Base-by-base conservation (phyloP, 2,329 filamentous ascomycete species). In the Sporothrix sp. region DNA sequence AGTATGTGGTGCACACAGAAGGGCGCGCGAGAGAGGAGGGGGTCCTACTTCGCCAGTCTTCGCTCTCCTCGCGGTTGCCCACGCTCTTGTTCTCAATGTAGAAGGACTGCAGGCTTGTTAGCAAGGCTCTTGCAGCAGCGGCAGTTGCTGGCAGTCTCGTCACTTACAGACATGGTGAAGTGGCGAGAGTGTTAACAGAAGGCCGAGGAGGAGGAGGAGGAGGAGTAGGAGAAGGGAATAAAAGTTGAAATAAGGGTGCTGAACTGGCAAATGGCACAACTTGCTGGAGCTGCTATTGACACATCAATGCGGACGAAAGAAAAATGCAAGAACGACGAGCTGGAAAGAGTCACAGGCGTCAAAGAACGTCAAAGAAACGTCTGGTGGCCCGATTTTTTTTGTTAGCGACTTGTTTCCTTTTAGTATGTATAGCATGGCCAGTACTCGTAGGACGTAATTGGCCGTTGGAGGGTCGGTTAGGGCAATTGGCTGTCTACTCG, bases 41-140 rank as follows among this genome's bases (percentile, higher is more conserved):
- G 7, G 7, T 21, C 80, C 58, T 75, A 91, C 86, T 86, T 73
- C 87, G 78, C 80, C 85, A 90, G 65, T 93, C 86, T 68, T 93
- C 87, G 52, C 84, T 79, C 56, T 80, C 75, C 48, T 73, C 72
- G 66, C 79, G 81, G 68, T 90, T 85, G 60, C 87, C 87, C 59
- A 90, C 81, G 67, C 85, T 80, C 60, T 84, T 81, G 67, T 91
- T 90, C 63, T 85, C 76, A 60, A 87, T 85, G 70, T 80, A 86
- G 75, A 86, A 89, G 57, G 62, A 63, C 76, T 82, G 13, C 16
- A 16, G 20, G 16, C n/a, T 7, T 4, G 44, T 39, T 20, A 39
- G 33, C 21, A 30, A 18, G 36, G 25, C 25, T 5, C 25, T 28
- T 10, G 10, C 25, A 28, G n/a, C n/a, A n/a, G n/a, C n/a, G n/a